Evolutionary conservation across 768 basidiomycete species (phyloP), one percentile per base, ranked within the genome.

Genomic region (Rhodotorula kratochvilovae): DNA sequence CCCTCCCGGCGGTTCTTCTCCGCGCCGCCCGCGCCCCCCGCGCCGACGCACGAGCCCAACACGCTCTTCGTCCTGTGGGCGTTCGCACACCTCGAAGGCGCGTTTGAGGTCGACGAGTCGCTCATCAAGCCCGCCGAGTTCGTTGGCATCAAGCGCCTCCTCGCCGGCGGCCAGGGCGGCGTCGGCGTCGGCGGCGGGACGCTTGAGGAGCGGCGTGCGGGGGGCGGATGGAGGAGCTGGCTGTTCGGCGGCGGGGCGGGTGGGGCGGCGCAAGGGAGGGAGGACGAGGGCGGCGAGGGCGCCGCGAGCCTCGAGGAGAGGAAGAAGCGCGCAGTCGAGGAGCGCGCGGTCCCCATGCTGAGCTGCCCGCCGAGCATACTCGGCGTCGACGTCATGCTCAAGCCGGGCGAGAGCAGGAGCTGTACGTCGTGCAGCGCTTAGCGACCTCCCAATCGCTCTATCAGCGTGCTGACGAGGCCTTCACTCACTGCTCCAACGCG

Each of bases 341-440:
- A 79, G 57, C 80, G 79, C 65, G 79, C 78, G 51, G 73, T 98
- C 27, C 93, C 95, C 1, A 92, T 91, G 1, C 87, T 95, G 35
- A 89, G 93, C 71, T 87, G 89, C 0, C 89, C 89, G 67, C 89
- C 90, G 17, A 86, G 89, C 43, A 89, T 98, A 86, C 82, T 98
- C 17, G 92, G 90, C 0, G 91, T 99, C 0, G 96, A 98, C 80
- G 78, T 97, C 42, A 81, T 83, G 10, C 83, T 99, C 27, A 84
- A 81, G 6, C 91, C 92, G n/a, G 92, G 93, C 8, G 89, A 94
- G 80, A 89, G 86, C 45, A 85, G 87, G 70, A 89, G 85, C 71
- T 96, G 92, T 94, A 78, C 74, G 89, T 86, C 15, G 36, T 55
- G 27, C 21, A 13, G 48, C 25, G 11, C 43, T 23, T 16, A 53